A percentile compares a stretch with the other conserved stretches of the same genome.
Evolutionary conservation across 139 green algal genomes (phyloP).

Genomic region (Picochlorum sp.): DNA sequence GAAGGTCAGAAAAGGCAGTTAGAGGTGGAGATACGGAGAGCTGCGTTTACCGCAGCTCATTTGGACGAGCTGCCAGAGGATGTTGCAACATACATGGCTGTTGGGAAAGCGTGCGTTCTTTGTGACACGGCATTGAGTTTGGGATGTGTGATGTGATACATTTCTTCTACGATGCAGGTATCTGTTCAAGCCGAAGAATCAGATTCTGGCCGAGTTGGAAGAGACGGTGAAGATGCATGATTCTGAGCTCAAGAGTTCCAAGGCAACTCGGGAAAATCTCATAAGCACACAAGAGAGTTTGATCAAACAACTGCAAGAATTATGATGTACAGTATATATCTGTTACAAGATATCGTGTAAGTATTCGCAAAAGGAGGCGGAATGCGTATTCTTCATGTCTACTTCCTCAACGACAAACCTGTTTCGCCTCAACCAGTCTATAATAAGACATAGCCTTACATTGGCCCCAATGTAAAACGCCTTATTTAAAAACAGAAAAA

Average conservation of each 20-base stretch:
- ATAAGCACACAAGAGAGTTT: constrained; percentile 6
- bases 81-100: constrained; percentile 9
- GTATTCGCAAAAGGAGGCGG: not conserved
- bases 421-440: no score
- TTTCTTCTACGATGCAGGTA: not conserved
- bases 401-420: no score
- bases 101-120: constrained; percentile 29
- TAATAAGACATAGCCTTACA: no score
- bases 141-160: not conserved
- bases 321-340: constrained; percentile 3
- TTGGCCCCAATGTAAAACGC: no score
- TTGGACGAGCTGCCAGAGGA: constrained; percentile 23
- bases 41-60: constrained; percentile 31
- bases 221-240: constrained; percentile 11
- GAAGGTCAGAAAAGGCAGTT: constrained; percentile 15
- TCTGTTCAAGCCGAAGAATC: constrained; percentile 21
- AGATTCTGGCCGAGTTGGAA: constrained; percentile 21
- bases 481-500: no score
- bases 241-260: constrained; percentile 15
- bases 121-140: not conserved
- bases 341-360: not conserved
- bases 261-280: constrained; percentile 8
- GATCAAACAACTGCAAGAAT: constrained; percentile 17
- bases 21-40: constrained; percentile 19
- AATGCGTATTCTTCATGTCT: constrained; percentile 5